A percentile compares a stretch with the other conserved stretches of the same genome.
Evolutionary conservation across 208 protist genomes (phyloP).

Genomic region (Acanthamoeba lenticulata): DNA sequence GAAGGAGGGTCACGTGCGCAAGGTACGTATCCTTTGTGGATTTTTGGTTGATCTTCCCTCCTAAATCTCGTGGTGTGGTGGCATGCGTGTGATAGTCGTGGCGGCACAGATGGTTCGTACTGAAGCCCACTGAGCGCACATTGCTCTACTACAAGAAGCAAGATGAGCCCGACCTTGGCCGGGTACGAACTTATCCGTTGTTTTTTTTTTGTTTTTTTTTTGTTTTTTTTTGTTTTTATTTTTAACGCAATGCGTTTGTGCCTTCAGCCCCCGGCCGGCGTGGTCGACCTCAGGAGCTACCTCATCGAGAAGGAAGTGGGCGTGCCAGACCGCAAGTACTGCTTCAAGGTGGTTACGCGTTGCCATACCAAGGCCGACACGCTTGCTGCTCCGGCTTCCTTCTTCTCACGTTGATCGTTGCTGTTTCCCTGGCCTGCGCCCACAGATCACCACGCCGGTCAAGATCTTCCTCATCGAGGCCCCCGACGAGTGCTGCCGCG

Average conservation of each 20-base stretch:
- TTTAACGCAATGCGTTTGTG: background rate
- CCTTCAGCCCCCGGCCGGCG: background rate
- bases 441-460: background rate
- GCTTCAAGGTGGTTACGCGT: conserved; percentile 1
- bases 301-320: background rate
- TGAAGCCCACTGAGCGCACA: background rate
- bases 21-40: no score
- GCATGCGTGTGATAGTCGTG: background rate
- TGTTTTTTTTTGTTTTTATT: background rate
- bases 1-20: conserved; percentile 10
- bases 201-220: background rate
- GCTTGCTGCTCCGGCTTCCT: background rate
- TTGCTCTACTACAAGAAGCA: conserved; percentile 31
- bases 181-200: background rate
- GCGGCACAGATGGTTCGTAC: conserved; percentile 9
- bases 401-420: background rate
- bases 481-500: background rate
- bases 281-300: conserved; percentile 3
- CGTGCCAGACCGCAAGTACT: background rate
- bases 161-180: background rate
- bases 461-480: conserved; percentile 44
- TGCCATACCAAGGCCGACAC: background rate
- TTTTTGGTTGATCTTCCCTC: background rate
- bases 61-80: background rate
- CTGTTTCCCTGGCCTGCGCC: no score